Percentiles rank a stretch among this genome's conserved stretches.
Conservation (phyloP, 1,284 basidiomycete genomes). For the Fomitopsis betulina region DNA sequence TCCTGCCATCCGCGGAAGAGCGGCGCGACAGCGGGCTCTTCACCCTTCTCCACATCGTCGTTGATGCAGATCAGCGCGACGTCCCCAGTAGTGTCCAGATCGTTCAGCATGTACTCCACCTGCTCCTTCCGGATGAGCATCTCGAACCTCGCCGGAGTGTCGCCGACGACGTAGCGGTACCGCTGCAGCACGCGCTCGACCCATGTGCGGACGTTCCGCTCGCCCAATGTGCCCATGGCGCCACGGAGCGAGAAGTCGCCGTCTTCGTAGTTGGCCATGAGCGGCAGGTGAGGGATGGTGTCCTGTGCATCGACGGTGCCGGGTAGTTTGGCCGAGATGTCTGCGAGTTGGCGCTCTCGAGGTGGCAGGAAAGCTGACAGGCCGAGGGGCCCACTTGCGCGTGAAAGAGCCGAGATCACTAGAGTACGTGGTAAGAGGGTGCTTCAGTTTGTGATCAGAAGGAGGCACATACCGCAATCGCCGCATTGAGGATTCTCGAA, state of each 20-base stretch:
- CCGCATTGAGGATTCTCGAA: constrained; percentile 42
- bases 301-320: constrained; percentile 17
- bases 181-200: constrained; percentile 37
- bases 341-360: constrained; percentile 12
- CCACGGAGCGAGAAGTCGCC: constrained; percentile 36
- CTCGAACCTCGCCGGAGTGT: constrained; percentile 22
- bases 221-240: constrained; percentile 29
- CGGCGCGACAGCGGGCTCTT: constrained; percentile 11
- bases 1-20: constrained; percentile 19
- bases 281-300: constrained; percentile 32
- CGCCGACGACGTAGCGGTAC: constrained; percentile 35
- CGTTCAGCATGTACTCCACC: constrained; percentile 9
- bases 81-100: constrained; percentile 12
- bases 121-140: constrained; percentile 14
- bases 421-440: background rate
- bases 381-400: constrained; percentile 37
- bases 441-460: background rate
- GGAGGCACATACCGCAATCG: constrained; percentile 39
- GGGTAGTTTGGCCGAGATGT: constrained; percentile 9
- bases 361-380: constrained; percentile 42
- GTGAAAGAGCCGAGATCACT: constrained; percentile 43
- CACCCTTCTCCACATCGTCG: constrained; percentile 22
- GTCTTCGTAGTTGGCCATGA: constrained; percentile 30
- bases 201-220: constrained; percentile 34
- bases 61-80: constrained; percentile 25